phyloP scores from a whole-genome alignment of 768 basidiomycete species.

The Tulasnella sp. region DNA sequence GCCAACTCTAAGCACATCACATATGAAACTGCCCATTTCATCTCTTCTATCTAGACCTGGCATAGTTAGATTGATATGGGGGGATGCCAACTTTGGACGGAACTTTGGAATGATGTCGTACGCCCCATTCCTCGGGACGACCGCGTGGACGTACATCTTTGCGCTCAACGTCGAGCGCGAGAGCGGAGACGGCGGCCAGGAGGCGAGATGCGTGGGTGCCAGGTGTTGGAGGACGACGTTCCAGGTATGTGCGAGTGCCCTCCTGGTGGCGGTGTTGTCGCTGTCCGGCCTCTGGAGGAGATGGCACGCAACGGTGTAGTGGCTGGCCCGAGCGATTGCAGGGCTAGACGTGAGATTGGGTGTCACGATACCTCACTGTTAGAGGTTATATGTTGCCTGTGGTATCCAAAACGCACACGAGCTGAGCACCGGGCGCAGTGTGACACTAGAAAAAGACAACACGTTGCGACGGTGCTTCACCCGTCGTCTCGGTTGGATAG shows the following conservation, averaged over 20 bases:
- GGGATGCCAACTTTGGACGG: slow-evolving; percentile 52
- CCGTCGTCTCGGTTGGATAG: neutral
- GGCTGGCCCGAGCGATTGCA: neutral
- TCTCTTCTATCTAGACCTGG: slow-evolving; percentile 40
- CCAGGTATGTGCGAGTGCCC: slow-evolving; percentile 34
- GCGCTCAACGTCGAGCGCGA: slow-evolving; percentile 45
- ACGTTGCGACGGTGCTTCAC: neutral
- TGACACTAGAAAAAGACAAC: neutral
- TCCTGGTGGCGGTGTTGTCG: slow-evolving; percentile 28
- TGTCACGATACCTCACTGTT: neutral
- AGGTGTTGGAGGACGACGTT: slow-evolving; percentile 62
- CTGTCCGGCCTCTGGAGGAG: slow-evolving; percentile 34
- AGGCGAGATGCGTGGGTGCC: slow-evolving; percentile 37
- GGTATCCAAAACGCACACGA: neutral
- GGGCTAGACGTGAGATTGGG: neutral
- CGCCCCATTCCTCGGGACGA: slow-evolving; percentile 64
- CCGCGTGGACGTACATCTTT: slow-evolving; percentile 67
- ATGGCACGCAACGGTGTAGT: slow-evolving; percentile 48
- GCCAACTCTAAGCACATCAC: neutral
- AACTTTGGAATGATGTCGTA: slow-evolving; percentile 53
- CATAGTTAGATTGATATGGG: slow-evolving; percentile 62
- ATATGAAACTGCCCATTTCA: neutral
- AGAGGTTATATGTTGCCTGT: neutral
- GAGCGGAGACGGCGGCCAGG: slow-evolving; percentile 21
- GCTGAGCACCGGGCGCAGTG: neutral